phyloP scores from a whole-genome alignment of 305 asterid genomes.

The Solanum hybrid region DNA sequence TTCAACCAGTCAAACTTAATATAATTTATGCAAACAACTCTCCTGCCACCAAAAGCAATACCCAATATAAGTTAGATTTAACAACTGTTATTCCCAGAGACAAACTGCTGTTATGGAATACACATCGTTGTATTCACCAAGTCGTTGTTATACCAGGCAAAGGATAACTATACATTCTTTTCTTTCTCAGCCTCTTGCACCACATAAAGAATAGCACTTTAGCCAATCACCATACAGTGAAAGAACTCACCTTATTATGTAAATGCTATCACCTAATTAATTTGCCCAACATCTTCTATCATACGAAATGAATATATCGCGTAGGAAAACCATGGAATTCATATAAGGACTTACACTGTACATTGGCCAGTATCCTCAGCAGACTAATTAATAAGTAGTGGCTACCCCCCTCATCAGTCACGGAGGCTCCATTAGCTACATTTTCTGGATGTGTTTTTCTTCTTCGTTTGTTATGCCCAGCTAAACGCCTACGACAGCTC shows the following conservation, averaged over 20 bases:
- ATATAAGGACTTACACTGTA: slow-evolving; percentile 52
- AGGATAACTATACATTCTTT: background rate
- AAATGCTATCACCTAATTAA: background rate
- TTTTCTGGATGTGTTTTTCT: slow-evolving; percentile 90
- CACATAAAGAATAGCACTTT: background rate
- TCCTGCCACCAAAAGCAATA: background rate
- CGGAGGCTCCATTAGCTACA: slow-evolving; percentile 28
- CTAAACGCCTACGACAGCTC: slow-evolving; percentile 96
- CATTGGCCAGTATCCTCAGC: slow-evolving; percentile 78
- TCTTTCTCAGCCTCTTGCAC: background rate
- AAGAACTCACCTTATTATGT: background rate
- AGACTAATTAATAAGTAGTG: slow-evolving; percentile 67
- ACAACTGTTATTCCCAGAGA: background rate
- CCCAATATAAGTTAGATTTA: background rate
- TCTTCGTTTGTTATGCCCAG: slow-evolving; percentile 83
- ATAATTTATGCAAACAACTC: background rate
- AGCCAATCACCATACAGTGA: background rate
- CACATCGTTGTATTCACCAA: background rate
- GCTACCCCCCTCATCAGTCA: slow-evolving; percentile 53
- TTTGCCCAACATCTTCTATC: background rate
- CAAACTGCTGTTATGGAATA: background rate
- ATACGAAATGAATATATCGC: background rate
- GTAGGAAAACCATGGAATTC: background rate
- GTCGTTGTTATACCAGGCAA: background rate
- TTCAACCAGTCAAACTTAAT: background rate